Evolutionary conservation across 352 stramenopile species (phyloP), one percentile per base, ranked within the genome.

Genomic region (Globisporangium splendens): DNA sequence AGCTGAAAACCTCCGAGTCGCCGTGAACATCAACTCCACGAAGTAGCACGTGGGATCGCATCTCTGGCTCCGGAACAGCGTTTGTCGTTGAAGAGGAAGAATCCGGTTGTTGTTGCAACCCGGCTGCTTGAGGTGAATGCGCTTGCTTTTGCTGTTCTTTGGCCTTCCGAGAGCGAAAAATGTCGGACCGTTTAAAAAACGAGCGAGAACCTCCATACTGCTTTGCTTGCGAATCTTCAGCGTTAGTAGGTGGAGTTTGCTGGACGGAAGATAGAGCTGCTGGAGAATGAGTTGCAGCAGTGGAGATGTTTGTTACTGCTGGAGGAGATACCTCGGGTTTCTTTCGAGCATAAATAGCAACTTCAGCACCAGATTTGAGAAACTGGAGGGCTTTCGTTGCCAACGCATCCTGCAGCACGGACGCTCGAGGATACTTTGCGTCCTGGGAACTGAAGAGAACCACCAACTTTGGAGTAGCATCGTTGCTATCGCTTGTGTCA

Each of bases 381-480:
- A 89, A 87, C 46, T 77, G 61, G 3, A 56, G 22, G 0, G 77
- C 35, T 21, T 77, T 83, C 3, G 69, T 50, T 18, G 73, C 66
- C 8, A 85, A 49, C 20, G 72, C 68, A 0, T 57, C 66, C 8
- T 35, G 41, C 0, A 86, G 24, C 35, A 51, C 18, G 2, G 47
- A 54, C 0, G 65, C 54, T 28, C 18, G 22, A 0, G 62, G 24
- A 14, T 50, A 62, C 55, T 87, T 87, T 1, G 33, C 24, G 24
- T 63, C 50, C 28, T 78, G 64, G 0, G 73, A 65, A 21, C 68
- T 73, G 20, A 60, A 73, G 14, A 79, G 22, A 18, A 83, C 58
- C 0, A 59, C 28, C 21, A 50, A 43, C 21, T 46, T 6, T 21
- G 28, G 28, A 8, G 38, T 8, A 35, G 7, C 15, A 48, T 50